phyloP scores from a whole-genome alignment of 2,329 filamentous ascomycete species.

The Periconia sp. region DNA sequence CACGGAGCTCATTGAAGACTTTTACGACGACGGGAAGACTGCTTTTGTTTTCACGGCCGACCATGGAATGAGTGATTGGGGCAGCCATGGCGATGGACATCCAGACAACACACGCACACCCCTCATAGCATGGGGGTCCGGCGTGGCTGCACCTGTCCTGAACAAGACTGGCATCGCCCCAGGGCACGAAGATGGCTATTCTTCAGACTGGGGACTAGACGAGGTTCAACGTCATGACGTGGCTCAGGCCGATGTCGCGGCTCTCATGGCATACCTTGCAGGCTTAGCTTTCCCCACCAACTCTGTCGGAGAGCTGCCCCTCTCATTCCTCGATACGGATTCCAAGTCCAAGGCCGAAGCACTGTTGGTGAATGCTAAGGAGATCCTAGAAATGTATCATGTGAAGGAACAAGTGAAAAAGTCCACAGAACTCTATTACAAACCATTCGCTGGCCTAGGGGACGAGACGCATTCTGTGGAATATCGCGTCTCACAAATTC shows the following conservation, averaged over 20 bases:
- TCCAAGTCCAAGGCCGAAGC: slow-evolving; percentile 82
- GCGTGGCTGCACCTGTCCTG: slow-evolving; percentile 75
- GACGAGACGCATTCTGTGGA: slow-evolving; percentile 68
- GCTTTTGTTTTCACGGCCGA: slow-evolving; percentile 97
- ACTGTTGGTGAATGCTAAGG: slow-evolving; percentile 80
- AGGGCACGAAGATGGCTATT: slow-evolving; percentile 88
- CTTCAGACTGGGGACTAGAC: slow-evolving; percentile 84
- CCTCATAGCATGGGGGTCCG: slow-evolving; percentile 90
- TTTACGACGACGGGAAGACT: slow-evolving; percentile 82
- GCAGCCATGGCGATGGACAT: slow-evolving; percentile 97
- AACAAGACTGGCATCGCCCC: slow-evolving; percentile 66
- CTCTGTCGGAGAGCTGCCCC: slow-evolving; percentile 89
- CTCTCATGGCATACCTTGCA: slow-evolving; percentile 91
- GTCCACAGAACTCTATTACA: slow-evolving; percentile 75
- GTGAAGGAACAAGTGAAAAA: slow-evolving; percentile 91
- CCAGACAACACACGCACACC: slow-evolving; percentile 96
- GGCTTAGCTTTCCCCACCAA: slow-evolving; percentile 93
- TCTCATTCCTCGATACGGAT: slow-evolving; percentile 78
- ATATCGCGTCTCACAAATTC: slow-evolving; percentile 71
- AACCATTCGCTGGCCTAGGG: slow-evolving; percentile 74
- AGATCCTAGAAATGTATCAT: slow-evolving; percentile 93
- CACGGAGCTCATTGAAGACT: slow-evolving; percentile 78
- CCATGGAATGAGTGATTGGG: slow-evolving; percentile 99
- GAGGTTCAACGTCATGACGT: slow-evolving; percentile 88
- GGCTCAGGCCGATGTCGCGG: slow-evolving; percentile 89